phyloP scores from a whole-genome alignment of 2,329 filamentous ascomycete species.

The Talaromyces sp. region DNA sequence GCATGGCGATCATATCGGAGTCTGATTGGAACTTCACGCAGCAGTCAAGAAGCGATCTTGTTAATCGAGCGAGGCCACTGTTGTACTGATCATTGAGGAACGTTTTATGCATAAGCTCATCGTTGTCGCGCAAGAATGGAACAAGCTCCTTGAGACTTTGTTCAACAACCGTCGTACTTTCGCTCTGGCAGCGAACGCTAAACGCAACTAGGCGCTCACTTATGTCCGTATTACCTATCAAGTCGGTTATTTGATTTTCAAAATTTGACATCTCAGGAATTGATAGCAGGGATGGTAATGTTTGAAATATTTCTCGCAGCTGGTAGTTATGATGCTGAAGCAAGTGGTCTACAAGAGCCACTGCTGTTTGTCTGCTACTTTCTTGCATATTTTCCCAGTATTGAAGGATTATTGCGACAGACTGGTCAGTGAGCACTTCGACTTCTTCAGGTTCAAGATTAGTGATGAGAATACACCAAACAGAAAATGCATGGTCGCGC shows the following conservation, averaged over 20 bases:
- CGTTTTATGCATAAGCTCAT: conserved; percentile 72
- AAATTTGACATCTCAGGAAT: conserved; percentile 66
- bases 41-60: conserved; percentile 77
- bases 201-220: conserved; percentile 67
- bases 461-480: conserved; percentile 75
- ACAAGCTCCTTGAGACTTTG: conserved; percentile 75
- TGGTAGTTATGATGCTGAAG: conserved; percentile 58
- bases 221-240: conserved; percentile 62
- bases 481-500: conserved; percentile 72
- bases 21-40: conserved; percentile 71
- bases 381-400: conserved; percentile 69
- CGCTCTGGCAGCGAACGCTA: conserved; percentile 67
- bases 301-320: conserved; percentile 63
- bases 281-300: conserved; percentile 69
- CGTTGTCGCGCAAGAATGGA: conserved; percentile 65
- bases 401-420: conserved; percentile 77
- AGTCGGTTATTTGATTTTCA: conserved; percentile 58
- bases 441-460: conserved; percentile 75
- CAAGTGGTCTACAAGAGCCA: conserved; percentile 60
- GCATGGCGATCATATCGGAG: conserved; percentile 60
- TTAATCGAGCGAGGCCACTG: conserved; percentile 63
- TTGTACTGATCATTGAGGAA: conserved; percentile 81
- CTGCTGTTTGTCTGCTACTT: conserved; percentile 54
- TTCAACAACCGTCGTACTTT: conserved; percentile 79
- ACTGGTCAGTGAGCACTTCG: conserved; percentile 75